Evolutionary conservation across 2,329 filamentous ascomycete genomes (phyloP).

Genomic region (Aspergillus sp.): DNA sequence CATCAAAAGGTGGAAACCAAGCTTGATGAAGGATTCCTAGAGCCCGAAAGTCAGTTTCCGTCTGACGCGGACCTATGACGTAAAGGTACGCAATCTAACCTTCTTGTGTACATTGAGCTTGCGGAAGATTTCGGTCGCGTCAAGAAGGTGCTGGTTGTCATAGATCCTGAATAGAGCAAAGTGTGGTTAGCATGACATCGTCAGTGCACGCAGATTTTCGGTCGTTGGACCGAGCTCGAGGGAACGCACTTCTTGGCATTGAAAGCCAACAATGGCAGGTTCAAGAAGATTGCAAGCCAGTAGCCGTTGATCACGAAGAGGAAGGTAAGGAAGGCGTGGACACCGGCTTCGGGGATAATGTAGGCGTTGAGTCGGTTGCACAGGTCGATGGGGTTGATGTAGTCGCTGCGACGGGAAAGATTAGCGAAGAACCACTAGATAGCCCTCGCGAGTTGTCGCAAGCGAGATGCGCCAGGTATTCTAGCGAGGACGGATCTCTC

Average conservation of each 20-base stretch:
- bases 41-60: constrained; percentile 11
- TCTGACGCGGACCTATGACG: constrained; percentile 1
- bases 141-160: constrained; percentile 93
- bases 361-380: constrained; percentile 99
- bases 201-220: neutral
- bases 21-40: constrained; percentile 97
- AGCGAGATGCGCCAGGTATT: neutral
- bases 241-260: constrained; percentile 92
- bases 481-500: neutral
- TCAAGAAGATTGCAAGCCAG: constrained; percentile 90
- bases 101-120: constrained; percentile 99
- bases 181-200: constrained; percentile 21
- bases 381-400: constrained; percentile 99
- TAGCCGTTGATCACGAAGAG: constrained; percentile 98
- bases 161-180: constrained; percentile 66
- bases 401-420: constrained; percentile 65
- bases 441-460: neutral
- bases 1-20: constrained; percentile 98
- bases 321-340: constrained; percentile 93
- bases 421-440: constrained; percentile 29
- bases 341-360: constrained; percentile 96
- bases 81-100: constrained; percentile 51
- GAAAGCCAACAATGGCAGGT: constrained; percentile 86
- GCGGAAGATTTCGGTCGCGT: constrained; percentile 98
- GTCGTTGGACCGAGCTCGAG: neutral